Percentiles rank a stretch among this genome's conserved stretches.
Evolutionary conservation across 148 eudicot genomes (phyloP).

Genomic region (Linanthus parryae): DNA sequence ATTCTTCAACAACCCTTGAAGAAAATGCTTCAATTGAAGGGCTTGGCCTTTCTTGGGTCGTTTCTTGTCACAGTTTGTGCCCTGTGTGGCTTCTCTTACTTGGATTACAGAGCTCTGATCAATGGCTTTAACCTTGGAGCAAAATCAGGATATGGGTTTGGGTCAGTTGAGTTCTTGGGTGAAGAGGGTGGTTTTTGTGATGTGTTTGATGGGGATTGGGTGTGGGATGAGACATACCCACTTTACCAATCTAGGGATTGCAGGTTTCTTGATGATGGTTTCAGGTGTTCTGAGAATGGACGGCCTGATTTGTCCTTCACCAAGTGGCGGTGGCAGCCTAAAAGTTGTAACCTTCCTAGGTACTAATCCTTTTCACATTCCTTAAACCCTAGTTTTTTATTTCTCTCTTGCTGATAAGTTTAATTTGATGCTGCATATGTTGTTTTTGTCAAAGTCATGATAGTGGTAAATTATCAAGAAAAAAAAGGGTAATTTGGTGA

Average conservation of each 20-base stretch:
- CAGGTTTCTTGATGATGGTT: constrained; percentile 67
- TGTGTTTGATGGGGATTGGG: constrained; percentile 83
- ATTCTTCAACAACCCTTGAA: constrained; percentile 18
- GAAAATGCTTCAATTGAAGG: constrained; percentile 29
- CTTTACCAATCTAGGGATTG: constrained; percentile 74
- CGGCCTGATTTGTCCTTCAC: constrained; percentile 65
- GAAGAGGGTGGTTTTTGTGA: constrained; percentile 48
- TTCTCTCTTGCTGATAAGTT: not conserved
- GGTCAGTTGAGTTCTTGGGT: constrained; percentile 32
- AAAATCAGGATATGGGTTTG: constrained; percentile 27
- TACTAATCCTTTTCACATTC: too few species aligned
- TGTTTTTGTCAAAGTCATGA: too few species aligned
- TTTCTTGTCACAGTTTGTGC: constrained; percentile 33
- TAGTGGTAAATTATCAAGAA: too few species aligned
- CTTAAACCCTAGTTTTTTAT: not conserved
- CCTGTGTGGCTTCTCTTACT: constrained; percentile 46
- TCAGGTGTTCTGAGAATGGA: constrained; percentile 77
- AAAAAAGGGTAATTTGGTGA: too few species aligned
- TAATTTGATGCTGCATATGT: too few species aligned
- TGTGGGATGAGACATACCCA: constrained; percentile 86
- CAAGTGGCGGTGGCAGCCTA: constrained; percentile 99
- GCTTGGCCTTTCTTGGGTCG: constrained; percentile 49
- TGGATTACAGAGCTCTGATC: constrained; percentile 45
- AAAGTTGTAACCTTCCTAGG: constrained; percentile 82
- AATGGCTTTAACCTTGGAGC: constrained; percentile 32